Evolutionary conservation across 2,329 filamentous ascomycete genomes (phyloP).

Genomic region (Fusarium odoratissimum): DNA sequence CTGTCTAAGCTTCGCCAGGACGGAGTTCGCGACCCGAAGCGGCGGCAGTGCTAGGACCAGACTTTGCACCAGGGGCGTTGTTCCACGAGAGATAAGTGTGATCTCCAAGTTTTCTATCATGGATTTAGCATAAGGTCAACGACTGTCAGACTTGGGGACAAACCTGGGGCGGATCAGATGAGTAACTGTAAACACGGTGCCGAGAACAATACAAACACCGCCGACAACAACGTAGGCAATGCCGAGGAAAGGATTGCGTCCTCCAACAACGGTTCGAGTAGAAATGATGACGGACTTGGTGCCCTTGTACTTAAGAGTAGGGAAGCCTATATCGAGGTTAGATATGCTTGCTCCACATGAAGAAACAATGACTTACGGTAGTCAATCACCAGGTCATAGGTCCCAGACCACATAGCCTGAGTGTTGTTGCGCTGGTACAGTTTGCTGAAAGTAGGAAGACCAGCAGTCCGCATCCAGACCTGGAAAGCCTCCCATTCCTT

Average conservation of each 20-base stretch:
- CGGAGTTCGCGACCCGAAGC: slow-evolving; percentile 68
- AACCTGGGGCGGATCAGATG: slow-evolving; percentile 92
- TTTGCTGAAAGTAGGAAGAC: slow-evolving; percentile 94
- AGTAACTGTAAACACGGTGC: slow-evolving; percentile 86
- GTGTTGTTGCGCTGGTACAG: slow-evolving; percentile 85
- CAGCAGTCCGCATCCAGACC: slow-evolving; percentile 99
- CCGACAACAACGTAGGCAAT: slow-evolving; percentile 97
- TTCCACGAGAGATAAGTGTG: slow-evolving; percentile 99
- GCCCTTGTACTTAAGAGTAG: slow-evolving; percentile 80
- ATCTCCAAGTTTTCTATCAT: slow-evolving; percentile 90
- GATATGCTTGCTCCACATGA: neutral
- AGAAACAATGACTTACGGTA: slow-evolving; percentile 71
- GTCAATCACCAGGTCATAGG: slow-evolving; percentile 80
- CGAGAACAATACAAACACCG: slow-evolving; percentile 90
- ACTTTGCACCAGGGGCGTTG: slow-evolving; percentile 62
- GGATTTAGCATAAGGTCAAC: neutral
- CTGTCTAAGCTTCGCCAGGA: slow-evolving; percentile 56
- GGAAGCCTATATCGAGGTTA: slow-evolving; percentile 72
- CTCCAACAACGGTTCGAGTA: slow-evolving; percentile 91
- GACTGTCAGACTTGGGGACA: slow-evolving; percentile 45
- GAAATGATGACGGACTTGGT: slow-evolving; percentile 92
- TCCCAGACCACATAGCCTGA: slow-evolving; percentile 73
- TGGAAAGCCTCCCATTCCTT: slow-evolving; percentile 86
- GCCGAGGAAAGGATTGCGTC: slow-evolving; percentile 93
- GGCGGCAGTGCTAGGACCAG: slow-evolving; percentile 56